These are phyloP conservation scores for Pleurotus ostreatus DNA, from an alignment of 768 basidiomycete species.

Conservation along the genomic window DNA sequence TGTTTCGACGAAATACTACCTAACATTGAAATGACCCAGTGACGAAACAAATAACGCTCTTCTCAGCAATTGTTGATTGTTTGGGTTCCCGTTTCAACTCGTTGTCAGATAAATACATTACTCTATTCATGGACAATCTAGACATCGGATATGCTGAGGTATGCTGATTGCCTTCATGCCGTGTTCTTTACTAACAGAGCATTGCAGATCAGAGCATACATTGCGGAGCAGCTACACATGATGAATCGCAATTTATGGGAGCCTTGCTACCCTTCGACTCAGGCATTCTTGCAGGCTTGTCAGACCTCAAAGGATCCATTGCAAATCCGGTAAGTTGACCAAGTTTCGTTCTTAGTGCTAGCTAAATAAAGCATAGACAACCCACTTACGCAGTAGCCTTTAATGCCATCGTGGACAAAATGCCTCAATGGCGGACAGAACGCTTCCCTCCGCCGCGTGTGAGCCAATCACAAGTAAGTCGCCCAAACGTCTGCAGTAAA, in stretches of 20 bases:
- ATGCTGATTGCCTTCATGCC: conserved; percentile 10
- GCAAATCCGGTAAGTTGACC: conserved; percentile 42
- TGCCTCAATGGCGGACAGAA: conserved; percentile 69
- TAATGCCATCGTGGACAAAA: conserved; percentile 46
- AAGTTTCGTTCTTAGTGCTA: conserved; percentile 7
- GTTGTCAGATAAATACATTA: conserved; percentile 63
- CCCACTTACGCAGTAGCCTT: conserved; percentile 56
- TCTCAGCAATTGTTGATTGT: conserved; percentile 63
- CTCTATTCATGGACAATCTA: conserved; percentile 69
- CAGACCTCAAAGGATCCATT: conserved; percentile 50
- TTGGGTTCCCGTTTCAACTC: conserved; percentile 65
- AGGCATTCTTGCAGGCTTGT: conserved; percentile 56
- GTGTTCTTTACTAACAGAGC: background rate
- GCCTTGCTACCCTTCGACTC: conserved; percentile 57
- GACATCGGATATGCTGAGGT: conserved; percentile 87
- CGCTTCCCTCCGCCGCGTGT: conserved; percentile 84
- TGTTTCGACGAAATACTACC: conserved; percentile 1
- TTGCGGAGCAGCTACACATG: conserved; percentile 61
- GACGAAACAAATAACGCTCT: conserved; percentile 67
- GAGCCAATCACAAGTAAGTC: conserved; percentile 67
- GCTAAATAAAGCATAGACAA: conserved; percentile 31
- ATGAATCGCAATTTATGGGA: conserved; percentile 63
- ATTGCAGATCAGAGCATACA: conserved; percentile 59
- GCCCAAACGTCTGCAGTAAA: background rate
- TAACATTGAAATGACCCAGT: conserved; percentile 38